phyloP scores from a whole-genome alignment of 2,329 filamentous ascomycete genomes.

The Rutstroemia sp. region DNA sequence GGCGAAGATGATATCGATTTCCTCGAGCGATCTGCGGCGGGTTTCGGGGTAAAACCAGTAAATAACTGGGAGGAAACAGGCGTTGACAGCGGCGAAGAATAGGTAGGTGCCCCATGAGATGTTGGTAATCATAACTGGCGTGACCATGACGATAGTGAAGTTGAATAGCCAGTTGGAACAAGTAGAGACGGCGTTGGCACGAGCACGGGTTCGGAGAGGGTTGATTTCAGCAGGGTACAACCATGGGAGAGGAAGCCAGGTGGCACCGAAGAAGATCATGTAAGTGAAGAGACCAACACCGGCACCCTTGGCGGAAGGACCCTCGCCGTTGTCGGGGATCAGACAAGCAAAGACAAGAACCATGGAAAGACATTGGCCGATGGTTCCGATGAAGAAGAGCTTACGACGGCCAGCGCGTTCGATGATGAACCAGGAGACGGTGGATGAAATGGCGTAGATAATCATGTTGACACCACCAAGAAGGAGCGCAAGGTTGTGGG shows the following conservation, averaged over 20 bases:
- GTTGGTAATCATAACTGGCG: slow-evolving; percentile 32
- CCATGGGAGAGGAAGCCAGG: slow-evolving; percentile 56
- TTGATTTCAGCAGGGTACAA: slow-evolving; percentile 55
- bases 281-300: slow-evolving; percentile 53
- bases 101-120: slow-evolving; percentile 32
- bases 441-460: slow-evolving; percentile 46
- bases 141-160: slow-evolving; percentile 41
- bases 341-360: slow-evolving; percentile 40
- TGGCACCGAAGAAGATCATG: slow-evolving; percentile 53
- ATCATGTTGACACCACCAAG: slow-evolving; percentile 50
- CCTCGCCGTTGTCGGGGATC: slow-evolving; percentile 26
- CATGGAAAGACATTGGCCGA: slow-evolving; percentile 60
- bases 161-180: slow-evolving; percentile 47
- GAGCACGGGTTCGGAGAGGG: slow-evolving; percentile 51
- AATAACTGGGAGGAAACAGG: slow-evolving; percentile 33
- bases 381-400: slow-evolving; percentile 64
- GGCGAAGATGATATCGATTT: slow-evolving; percentile 62
- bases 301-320: slow-evolving; percentile 30
- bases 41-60: slow-evolving; percentile 42
- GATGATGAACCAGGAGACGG: slow-evolving; percentile 43
- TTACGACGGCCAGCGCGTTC: slow-evolving; percentile 59
- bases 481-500: slow-evolving; percentile 43
- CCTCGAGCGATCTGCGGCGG: slow-evolving; percentile 50
- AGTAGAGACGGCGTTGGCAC: slow-evolving; percentile 57
- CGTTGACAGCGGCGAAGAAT: slow-evolving; percentile 33